phyloP scores from a whole-genome alignment of 768 basidiomycete genomes.

The Amanita muscaria region DNA sequence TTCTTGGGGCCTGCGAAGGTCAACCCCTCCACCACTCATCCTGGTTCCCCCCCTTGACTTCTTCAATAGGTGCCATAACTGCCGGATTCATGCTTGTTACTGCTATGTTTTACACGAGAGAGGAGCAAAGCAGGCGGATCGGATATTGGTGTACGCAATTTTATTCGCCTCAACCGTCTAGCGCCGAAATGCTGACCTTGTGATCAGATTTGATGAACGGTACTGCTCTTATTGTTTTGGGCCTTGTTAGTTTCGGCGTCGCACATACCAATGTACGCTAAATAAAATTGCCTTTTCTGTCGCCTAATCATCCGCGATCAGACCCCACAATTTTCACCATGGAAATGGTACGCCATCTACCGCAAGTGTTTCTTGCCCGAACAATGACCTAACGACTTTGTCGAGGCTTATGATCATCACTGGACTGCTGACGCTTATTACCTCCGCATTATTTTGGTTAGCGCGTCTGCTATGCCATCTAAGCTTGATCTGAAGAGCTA shows the following conservation, averaged over 20 bases:
- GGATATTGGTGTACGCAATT: conserved; percentile 66
- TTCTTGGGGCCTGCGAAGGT: conserved; percentile 67
- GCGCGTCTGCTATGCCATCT: conserved; percentile 12
- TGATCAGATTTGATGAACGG: conserved; percentile 70
- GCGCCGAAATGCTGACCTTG: conserved; percentile 3
- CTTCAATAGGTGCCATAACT: conserved; percentile 51
- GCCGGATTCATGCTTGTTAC: conserved; percentile 78
- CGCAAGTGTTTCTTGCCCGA: no score
- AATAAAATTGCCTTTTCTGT: conserved; percentile 9
- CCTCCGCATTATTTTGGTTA: conserved; percentile 54
- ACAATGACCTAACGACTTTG: no score
- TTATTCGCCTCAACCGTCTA: conserved; percentile 4
- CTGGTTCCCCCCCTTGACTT: neutral
- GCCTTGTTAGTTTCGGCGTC: conserved; percentile 62
- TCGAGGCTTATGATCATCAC: conserved; percentile 70
- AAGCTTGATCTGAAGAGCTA: conserved; percentile 7
- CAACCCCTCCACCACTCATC: neutral
- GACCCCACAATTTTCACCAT: conserved; percentile 50
- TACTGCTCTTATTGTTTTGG: conserved; percentile 61
- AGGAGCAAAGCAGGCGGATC: conserved; percentile 64
- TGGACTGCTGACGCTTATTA: conserved; percentile 53
- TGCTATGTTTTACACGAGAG: conserved; percentile 77
- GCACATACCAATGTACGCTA: conserved; percentile 43
- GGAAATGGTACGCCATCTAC: conserved; percentile 68
- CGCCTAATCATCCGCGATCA: conserved; percentile 13